Percentiles rank a stretch among this genome's conserved stretches.
These are phyloP conservation scores for Leptodontidium sp. DNA, from an alignment of 2,329 filamentous ascomycete genomes.

Conservation along the genomic window DNA sequence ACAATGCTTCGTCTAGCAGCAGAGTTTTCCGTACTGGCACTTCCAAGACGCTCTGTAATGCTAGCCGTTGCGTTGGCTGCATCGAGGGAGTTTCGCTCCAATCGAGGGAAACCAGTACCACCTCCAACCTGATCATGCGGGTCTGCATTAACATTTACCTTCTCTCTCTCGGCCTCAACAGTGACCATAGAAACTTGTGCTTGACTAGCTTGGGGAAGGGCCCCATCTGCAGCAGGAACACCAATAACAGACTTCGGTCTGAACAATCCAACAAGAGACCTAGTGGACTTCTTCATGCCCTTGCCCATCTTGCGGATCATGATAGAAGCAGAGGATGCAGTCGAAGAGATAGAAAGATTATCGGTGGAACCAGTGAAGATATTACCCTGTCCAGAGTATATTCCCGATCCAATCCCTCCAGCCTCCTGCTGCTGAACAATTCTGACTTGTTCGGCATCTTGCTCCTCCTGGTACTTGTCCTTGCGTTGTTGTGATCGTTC, in stretches of 20 bases:
- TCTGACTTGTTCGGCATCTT: constrained; percentile 87
- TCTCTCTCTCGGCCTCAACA: constrained; percentile 88
- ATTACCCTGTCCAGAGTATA: constrained; percentile 86
- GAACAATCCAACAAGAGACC: constrained; percentile 93
- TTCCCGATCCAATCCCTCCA: constrained; percentile 88
- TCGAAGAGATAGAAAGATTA: constrained; percentile 91
- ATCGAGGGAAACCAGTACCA: constrained; percentile 82
- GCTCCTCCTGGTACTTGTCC: constrained; percentile 65
- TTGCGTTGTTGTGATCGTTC: constrained; percentile 69
- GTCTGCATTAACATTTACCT: constrained; percentile 77
- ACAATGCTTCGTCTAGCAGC: constrained; percentile 85
- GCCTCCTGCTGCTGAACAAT: constrained; percentile 95
- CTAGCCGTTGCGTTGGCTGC: constrained; percentile 58
- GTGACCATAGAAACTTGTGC: constrained; percentile 96
- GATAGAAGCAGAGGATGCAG: constrained; percentile 86
- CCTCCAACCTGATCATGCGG: constrained; percentile 72
- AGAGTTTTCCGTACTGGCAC: constrained; percentile 67
- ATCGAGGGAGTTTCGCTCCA: constrained; percentile 85
- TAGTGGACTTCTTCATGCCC: constrained; percentile 93
- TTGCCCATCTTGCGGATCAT: constrained; percentile 99
- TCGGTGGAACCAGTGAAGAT: constrained; percentile 92
- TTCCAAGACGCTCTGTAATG: constrained; percentile 58
- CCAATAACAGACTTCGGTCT: constrained; percentile 91
- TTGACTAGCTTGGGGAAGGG: constrained; percentile 71
- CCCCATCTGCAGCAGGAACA: constrained; percentile 73